phyloP scores from a whole-genome alignment of 305 asterid genomes.

The Fraxinus angustifolia region DNA sequence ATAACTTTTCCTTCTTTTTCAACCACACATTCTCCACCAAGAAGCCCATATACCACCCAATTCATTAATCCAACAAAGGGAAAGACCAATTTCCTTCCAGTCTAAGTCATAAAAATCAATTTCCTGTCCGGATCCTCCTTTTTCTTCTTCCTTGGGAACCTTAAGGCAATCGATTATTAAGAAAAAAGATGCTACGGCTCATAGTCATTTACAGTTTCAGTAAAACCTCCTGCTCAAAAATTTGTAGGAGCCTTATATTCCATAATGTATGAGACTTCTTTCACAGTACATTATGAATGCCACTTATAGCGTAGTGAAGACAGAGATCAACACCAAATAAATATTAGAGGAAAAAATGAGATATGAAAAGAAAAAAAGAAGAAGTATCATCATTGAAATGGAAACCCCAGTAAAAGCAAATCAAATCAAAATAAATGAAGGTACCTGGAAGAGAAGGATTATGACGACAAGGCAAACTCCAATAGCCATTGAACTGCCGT shows the following conservation, averaged over 20 bases:
- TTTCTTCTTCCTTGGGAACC: neutral
- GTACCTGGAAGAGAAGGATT: constrained; percentile 86
- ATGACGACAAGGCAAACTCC: constrained; percentile 78
- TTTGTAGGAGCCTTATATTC: neutral
- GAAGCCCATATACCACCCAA: neutral
- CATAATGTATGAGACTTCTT: neutral
- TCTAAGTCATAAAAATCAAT: neutral
- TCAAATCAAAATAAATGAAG: constrained; percentile 4
- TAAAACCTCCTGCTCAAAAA: neutral
- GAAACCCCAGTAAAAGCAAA: constrained; percentile 1
- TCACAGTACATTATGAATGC: neutral
- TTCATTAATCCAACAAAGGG: neutral
- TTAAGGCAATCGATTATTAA: neutral
- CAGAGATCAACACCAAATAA: neutral
- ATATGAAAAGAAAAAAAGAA: neutral
- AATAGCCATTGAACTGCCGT: constrained; percentile 87
- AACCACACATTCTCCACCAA: no score
- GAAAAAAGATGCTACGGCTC: neutral
- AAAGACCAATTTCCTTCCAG: neutral
- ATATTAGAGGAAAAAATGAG: neutral
- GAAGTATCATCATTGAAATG: neutral
- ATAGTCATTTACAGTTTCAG: neutral
- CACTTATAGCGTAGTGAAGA: neutral
- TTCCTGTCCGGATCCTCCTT: neutral
- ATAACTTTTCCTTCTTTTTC: no score